phyloP scores from a whole-genome alignment of 2,329 filamentous ascomycete species.

The Alternaria tenuissima region DNA sequence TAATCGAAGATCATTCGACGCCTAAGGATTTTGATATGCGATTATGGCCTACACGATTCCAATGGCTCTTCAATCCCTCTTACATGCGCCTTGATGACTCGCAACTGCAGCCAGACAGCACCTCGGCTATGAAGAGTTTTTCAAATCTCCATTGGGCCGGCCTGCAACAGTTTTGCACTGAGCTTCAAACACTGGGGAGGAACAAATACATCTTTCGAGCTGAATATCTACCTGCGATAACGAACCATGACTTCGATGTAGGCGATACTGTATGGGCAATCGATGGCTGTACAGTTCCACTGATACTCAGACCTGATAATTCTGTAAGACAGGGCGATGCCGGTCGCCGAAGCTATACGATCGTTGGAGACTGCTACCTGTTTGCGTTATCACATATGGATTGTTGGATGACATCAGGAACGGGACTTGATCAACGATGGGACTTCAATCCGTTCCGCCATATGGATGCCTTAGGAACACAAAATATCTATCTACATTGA shows the following conservation, averaged over 20 bases:
- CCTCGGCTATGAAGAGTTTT: neutral
- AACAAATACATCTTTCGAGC: constrained; percentile 18
- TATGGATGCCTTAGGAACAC: constrained; percentile 17
- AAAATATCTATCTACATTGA: constrained; percentile 15
- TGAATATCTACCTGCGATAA: constrained; percentile 14
- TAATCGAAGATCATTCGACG: neutral
- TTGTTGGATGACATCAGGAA: constrained; percentile 17
- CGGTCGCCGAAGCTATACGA: constrained; percentile 1
- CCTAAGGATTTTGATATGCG: neutral
- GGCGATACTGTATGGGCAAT: constrained; percentile 23
- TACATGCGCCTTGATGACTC: neutral
- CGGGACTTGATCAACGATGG: constrained; percentile 17
- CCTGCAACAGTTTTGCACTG: constrained; percentile 14
- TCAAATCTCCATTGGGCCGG: neutral
- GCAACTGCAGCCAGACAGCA: neutral
- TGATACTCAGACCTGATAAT: constrained; percentile 10
- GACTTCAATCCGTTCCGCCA: constrained; percentile 22
- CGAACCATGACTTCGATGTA: constrained; percentile 6
- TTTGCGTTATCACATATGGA: constrained; percentile 19
- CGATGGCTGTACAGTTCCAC: constrained; percentile 15
- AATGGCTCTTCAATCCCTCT: constrained; percentile 15
- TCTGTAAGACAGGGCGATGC: neutral
- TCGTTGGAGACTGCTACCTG: constrained; percentile 18
- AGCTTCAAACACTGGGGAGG: constrained; percentile 9
- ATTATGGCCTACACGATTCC: constrained; percentile 14